These are phyloP conservation scores for Lepidium campestre DNA, from an alignment of 441 rosid genomes.

Conservation along the genomic window DNA sequence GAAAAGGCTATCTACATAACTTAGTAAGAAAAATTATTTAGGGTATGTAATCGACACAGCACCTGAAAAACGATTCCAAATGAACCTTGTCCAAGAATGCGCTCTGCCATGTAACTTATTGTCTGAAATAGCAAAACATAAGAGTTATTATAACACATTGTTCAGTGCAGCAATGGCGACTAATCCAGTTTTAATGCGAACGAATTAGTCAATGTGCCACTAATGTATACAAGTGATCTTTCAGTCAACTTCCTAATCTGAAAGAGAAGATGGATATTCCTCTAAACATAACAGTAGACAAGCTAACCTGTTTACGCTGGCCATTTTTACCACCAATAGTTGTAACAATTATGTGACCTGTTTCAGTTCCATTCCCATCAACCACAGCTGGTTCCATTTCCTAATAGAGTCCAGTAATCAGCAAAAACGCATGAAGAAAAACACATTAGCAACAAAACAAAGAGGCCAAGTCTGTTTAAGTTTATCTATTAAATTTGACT, in stretches of 20 bases:
- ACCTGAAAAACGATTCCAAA: slow-evolving; percentile 52
- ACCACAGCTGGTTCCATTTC: slow-evolving; percentile 53
- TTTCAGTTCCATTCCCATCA: slow-evolving; percentile 51
- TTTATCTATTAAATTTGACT: not conserved
- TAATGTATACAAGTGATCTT: not conserved
- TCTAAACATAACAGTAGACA: not conserved
- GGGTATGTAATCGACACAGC: not conserved
- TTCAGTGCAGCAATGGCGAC: no score
- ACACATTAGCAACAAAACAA: not conserved
- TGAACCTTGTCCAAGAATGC: slow-evolving; percentile 45
- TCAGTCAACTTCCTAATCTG: not conserved
- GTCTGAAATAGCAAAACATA: slow-evolving; percentile 28
- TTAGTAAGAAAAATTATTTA: not conserved
- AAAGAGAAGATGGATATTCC: not conserved
- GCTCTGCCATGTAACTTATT: slow-evolving; percentile 52
- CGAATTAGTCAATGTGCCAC: not conserved
- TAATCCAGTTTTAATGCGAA: no score
- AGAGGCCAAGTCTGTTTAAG: not conserved
- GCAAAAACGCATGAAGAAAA: not conserved
- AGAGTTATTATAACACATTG: not conserved
- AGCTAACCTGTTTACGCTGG: slow-evolving; percentile 46
- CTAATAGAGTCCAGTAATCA: slow-evolving; percentile 23
- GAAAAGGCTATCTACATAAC: not conserved
- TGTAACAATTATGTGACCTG: slow-evolving; percentile 44
- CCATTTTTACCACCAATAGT: slow-evolving; percentile 54